Evolutionary conservation across 1,284 basidiomycete genomes (phyloP), one percentile per base, ranked within the genome.

Genomic region (Vanrija humicola): DNA sequence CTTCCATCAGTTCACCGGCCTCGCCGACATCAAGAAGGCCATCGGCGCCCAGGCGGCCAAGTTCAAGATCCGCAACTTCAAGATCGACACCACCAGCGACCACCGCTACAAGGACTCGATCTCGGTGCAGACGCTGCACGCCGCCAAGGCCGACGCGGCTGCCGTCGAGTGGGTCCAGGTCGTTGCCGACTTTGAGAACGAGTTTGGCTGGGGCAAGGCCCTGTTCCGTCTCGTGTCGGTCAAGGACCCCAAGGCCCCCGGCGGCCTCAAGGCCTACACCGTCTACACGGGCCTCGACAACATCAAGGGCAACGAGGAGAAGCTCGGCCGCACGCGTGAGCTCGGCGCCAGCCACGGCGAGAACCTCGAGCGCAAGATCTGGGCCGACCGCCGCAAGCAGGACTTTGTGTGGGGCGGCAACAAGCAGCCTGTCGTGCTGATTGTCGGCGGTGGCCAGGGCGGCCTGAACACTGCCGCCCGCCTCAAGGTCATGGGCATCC

Each of bases 161-260:
- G 40, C 40, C 40, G 18, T 43, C 40, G n/a, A 43, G 40, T 43
- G 40, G 34, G 34, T 34, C 34, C 34, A 34, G 34, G 34, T 34
- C 34, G 52, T 85, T 23, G 79, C 74, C 3, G 85, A 82, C 82
- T 76, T 85, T 54, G 76, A 79, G 44, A 75, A 75, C 15, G 73
- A 80, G 54, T 85, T 84, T 69, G 75, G 70, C 6, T 85, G 85
- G 59, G 78, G 79, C 53, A 83, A 81, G 0, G 82, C 80, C n/a
- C 73, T 85, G 38, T 73, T 80, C n/a, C 78, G 82, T 26, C 78
- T 86, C 23, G 76, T 85, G 2, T 69, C 73, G 3, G 44, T 47
- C 39, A 55, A 73, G 10, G 23, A 34, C 34, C 34, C 34, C 34
- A 34, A 34, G 34, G 34, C 34, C 12, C 34, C 34, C 21, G 55